Base-by-base conservation (phyloP, 2,329 filamentous ascomycete species). In the Diplodia mutila region DNA sequence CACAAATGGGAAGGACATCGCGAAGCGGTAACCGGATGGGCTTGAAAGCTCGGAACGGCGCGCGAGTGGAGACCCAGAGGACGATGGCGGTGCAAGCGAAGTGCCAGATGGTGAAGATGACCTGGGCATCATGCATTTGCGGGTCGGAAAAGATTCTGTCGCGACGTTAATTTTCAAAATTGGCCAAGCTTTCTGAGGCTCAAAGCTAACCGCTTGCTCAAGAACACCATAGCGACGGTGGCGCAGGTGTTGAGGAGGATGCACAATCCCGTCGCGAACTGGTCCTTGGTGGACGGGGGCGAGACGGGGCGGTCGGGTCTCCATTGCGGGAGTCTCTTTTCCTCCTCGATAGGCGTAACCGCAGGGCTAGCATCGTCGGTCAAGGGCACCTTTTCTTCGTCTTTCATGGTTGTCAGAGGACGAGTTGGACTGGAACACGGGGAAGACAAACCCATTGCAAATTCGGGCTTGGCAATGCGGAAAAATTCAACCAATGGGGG, bases 81-180 rank as follows among this genome's bases (percentile, higher is more conserved):
- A 81, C 80, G 68, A 81, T 76, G 39, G 76, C 75, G 65, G 81
- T 83, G 39, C 80, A 81, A 29, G 78, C 77, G 69, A 82, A 82
- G 71, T 83, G 81, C 81, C 80, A 83, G 78, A 82, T 82, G 21
- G 81, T 80, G 54, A 83, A 81, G 71, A 80, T 78, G 67, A 83
- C 78, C 72, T 82, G 81, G 75, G 80, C 81, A 25, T 76, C 74
- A 67, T 80, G 78, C 67, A 83, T 75, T 69, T 82, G 80, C 51
- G 75, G 70, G 70, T 83, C 80, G 71, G 74, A 78, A 71, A 83
- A 81, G 27, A 81, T 80, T 61, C 80, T 83, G 23, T 27, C 3
- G 5, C 23, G 9, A 9, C 70, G 29, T 53, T n/a, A 55, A 12
- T 2, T 25, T 42, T 14, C 27, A 11, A 18, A n/a, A 7, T 21